Conservation (phyloP, 192 early-diverging fungal species). For the Dispira parvispora region DNA sequence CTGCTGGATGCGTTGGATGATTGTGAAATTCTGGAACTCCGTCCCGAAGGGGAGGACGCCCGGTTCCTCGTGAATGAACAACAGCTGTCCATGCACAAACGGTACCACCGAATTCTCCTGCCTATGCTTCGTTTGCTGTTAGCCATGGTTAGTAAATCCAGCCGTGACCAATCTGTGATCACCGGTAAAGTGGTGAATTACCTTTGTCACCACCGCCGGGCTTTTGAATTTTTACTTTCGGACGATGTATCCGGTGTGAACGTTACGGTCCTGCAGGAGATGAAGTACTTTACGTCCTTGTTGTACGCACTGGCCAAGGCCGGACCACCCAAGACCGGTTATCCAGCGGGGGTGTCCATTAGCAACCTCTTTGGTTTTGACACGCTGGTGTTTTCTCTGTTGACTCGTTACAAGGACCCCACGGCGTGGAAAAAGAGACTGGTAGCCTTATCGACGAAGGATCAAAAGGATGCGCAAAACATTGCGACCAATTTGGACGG, state of each 20-base stretch:
- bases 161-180: slow-evolving; percentile 26
- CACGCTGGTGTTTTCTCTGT: neutral
- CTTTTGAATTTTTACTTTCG: slow-evolving; percentile 22
- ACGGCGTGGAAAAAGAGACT: neutral
- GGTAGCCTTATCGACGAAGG: neutral
- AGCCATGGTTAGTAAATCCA: slow-evolving; percentile 24
- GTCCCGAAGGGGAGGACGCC: slow-evolving; percentile 33
- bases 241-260: slow-evolving; percentile 16
- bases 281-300: slow-evolving; percentile 20
- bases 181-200: slow-evolving; percentile 27
- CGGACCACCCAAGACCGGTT: neutral
- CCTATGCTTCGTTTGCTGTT: slow-evolving; percentile 43
- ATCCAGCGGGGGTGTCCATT: neutral
- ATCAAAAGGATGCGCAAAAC: neutral
- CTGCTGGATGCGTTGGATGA: slow-evolving; percentile 60
- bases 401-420: neutral
- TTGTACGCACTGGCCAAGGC: slow-evolving; percentile 3
- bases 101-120: slow-evolving; percentile 43
- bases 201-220: slow-evolving; percentile 23
- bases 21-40: slow-evolving; percentile 49
- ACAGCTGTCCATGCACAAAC: slow-evolving; percentile 18
- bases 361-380: neutral
- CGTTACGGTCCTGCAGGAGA: slow-evolving; percentile 20
- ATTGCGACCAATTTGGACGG: neutral
- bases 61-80: slow-evolving; percentile 11